Conservation (phyloP, 2,329 filamentous ascomycete genomes). For the Aspergillus brunneoviolaceus region DNA sequence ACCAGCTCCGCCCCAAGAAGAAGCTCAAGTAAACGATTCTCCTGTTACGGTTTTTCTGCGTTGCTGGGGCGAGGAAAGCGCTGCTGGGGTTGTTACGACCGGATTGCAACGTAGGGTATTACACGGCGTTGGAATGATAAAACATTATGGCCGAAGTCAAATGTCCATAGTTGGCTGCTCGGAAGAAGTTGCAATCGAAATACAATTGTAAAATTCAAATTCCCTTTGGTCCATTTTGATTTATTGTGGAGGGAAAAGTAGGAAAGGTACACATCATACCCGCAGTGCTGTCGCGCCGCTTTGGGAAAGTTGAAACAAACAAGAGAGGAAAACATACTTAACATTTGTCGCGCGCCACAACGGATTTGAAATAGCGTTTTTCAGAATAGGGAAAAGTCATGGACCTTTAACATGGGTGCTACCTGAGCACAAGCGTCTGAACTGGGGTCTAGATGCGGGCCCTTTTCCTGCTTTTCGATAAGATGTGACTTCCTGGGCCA, state of each 20-base stretch:
- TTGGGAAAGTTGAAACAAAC: neutral
- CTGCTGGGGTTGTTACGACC: slow-evolving; percentile 27
- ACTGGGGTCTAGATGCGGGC: neutral
- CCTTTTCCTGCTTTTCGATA: neutral
- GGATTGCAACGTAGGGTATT: slow-evolving; percentile 37
- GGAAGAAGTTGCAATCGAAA: slow-evolving; percentile 37
- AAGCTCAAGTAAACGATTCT: slow-evolving; percentile 79
- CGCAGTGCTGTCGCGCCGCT: neutral
- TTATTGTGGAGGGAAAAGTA: slow-evolving; percentile 1
- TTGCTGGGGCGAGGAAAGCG: slow-evolving; percentile 32
- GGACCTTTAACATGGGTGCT: slow-evolving; percentile 5
- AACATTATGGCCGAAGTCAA: slow-evolving; percentile 39
- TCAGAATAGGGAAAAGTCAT: neutral
- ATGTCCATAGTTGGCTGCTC: slow-evolving; percentile 38
- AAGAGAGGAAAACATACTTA: neutral
- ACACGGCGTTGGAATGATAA: slow-evolving; percentile 43
- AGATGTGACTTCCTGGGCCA: neutral
- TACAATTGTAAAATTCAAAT: slow-evolving; percentile 38
- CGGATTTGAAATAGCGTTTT: neutral
- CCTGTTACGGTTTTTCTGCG: slow-evolving; percentile 49
- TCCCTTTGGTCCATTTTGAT: slow-evolving; percentile 7
- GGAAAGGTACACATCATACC: slow-evolving; percentile 16
- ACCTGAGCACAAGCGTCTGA: slow-evolving; percentile 15
- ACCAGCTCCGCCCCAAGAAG: slow-evolving; percentile 99
- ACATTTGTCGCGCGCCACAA: neutral